Evolutionary conservation across 2,329 filamentous ascomycete genomes (phyloP), one percentile per base, ranked within the genome.

Genomic region (Sphaerulina vaccinii): DNA sequence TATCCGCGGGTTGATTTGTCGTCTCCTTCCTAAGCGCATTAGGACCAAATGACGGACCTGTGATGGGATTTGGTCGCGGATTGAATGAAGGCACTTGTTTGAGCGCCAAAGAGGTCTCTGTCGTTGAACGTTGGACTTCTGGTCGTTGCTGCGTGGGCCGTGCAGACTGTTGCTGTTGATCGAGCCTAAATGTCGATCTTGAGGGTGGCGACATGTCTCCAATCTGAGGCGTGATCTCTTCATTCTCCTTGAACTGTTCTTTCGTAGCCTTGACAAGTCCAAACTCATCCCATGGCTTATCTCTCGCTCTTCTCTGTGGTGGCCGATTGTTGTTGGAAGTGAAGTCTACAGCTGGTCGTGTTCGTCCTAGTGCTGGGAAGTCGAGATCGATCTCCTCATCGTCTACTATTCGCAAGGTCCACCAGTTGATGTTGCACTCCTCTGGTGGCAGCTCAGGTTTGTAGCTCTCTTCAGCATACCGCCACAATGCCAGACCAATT

Each of bases 321-420:
- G 79, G 85, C 49, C 83, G 79, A 65, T 89, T 90, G 66, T 92
- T 91, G 55, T 86, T 87, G 5, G 80, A 84, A 0, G 88, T 89
- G 62, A 92, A 93, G 16, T 88, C 84, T 5, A 81, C 82, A n/a
- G 93, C 77, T 2, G 84, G 80, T 62, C 86, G 87, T 18, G 82
- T 88, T 29, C 88, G 79, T 52, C 87, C 85, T 35, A 93, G 76
- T 0, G 88, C 84, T 24, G 88, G 87, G 58, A 93, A 93, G 64
- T 93, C 89, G 58, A 90, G 87, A 60, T 95, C 88, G 1, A 92
- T 84, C 64, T 93, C 88, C 42, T 87, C 89, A 50, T 88, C 87
- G 65, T 93, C 83, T 7, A 91, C 87, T 83, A 95, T 90, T 35
- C 88, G 81, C 50, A 95, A 72, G 19, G 84, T 88, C 86, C 87